Base-by-base conservation (phyloP, 352 stramenopile genomes). In the Pythium folliculosum region DNA sequence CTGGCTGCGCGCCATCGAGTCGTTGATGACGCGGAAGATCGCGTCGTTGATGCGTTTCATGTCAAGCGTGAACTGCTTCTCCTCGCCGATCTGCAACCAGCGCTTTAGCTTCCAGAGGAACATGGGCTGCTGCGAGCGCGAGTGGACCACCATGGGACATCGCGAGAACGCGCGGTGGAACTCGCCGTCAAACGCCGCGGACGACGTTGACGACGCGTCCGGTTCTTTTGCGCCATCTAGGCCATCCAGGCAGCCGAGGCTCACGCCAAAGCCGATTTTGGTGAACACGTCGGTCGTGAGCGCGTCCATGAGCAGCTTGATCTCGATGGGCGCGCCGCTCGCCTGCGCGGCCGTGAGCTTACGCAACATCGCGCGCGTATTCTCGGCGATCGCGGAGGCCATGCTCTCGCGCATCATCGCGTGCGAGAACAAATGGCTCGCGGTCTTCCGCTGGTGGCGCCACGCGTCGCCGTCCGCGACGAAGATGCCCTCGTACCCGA, bases 401-500 rank as follows among this genome's bases (percentile, higher is more conserved):
- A 92, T 86, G 16, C 66, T 73, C 27, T 84, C 68, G 52, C 69
- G 64, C 62, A 91, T 81, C 75, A 76, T 85, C 35, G 77, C 73
- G 59, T 76, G 77, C 5, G 83, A 91, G 52, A 97, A 96, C 21
- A 98, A 92, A 58, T 97, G 89, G 53, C 88, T 97, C 55, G 89
- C 90, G 22, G 75, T 86, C 71, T 95, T 96, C 67, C 88, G 85
- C 59, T 97, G 89, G 58, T 81, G 63, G 25, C 74, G 74, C 89
- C 89, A 97, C 25, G 73, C 37, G 10, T 70, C 74, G 23, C 87
- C 85, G 69, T 96, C 86, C 13, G 81, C 55, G 8, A 63, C 74
- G 54, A 96, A 91, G 60, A 96, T 95, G 21, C 88, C 88, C 7
- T 63, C 59, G 19, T 84, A 70, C 27, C 90, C 88, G 48, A 97